These are phyloP conservation scores for Colletotrichum tropicicola DNA, from an alignment of 2,329 filamentous ascomycete species.

Conservation along the genomic window DNA sequence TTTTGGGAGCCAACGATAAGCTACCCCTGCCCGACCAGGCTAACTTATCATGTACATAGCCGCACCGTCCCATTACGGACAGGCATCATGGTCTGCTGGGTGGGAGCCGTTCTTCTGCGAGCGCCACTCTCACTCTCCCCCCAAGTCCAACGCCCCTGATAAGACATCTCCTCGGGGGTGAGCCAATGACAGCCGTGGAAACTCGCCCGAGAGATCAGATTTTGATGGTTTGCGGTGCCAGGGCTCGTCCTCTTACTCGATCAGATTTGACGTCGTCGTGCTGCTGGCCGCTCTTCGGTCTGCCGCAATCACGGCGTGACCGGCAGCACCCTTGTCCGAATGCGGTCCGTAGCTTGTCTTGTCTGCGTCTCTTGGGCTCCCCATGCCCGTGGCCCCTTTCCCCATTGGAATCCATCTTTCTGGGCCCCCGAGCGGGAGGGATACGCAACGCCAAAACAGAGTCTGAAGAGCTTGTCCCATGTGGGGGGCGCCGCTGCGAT, in stretches of 20 bases:
- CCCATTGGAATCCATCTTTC: not conserved
- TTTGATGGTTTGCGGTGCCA: not conserved
- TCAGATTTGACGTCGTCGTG: slow-evolving; percentile 27
- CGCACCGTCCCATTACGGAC: slow-evolving; percentile 24
- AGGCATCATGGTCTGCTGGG: slow-evolving; percentile 1
- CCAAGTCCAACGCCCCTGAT: slow-evolving; percentile 16
- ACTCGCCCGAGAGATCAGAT: not conserved
- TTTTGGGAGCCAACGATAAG: slow-evolving; percentile 23
- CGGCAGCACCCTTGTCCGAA: slow-evolving; percentile 19
- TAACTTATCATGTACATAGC: slow-evolving; percentile 14
- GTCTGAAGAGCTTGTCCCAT: slow-evolving; percentile 12
- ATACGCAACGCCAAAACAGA: not conserved
- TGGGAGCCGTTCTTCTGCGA: slow-evolving; percentile 16
- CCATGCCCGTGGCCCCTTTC: not conserved
- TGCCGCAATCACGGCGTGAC: slow-evolving; percentile 28
- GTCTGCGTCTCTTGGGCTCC: slow-evolving; percentile 3
- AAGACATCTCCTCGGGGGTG: slow-evolving; percentile 13
- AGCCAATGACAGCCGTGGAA: slow-evolving; percentile 5
- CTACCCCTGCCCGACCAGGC: slow-evolving; percentile 26
- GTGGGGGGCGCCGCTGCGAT: slow-evolving; percentile 21
- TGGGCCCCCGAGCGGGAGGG: not conserved
- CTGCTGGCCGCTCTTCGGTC: not conserved
- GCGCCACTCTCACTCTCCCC: not conserved
- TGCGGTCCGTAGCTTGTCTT: slow-evolving; percentile 14
- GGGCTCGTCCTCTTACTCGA: slow-evolving; percentile 24